Base-by-base conservation (phyloP, 495 filamentous ascomycete genomes). In the Talaromyces trachyspermus region DNA sequence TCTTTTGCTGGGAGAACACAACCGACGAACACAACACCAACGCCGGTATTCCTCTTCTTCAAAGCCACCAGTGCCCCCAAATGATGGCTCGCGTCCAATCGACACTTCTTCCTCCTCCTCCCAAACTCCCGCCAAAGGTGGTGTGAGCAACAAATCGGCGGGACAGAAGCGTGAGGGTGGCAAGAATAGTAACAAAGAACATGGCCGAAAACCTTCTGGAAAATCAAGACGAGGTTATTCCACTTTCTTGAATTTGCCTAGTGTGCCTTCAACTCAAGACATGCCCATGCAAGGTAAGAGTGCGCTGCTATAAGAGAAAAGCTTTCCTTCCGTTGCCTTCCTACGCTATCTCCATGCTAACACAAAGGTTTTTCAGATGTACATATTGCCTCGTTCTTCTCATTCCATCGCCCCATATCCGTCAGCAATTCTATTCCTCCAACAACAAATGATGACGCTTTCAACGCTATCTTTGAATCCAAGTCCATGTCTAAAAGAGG, bases 391-490 rank as follows among this genome's bases (percentile, higher is more conserved):
- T 84, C 84, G 41, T 97, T 98, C 74, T 98, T 96, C 69, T 92
- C 92, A 48, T 85, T 91, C 51, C 89, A 98, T 71, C 80, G 92
- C 43, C 92, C 92, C 4, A 90, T 98, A 54, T 94, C 88, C 46
- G 77, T 95, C 55, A 90, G 86, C 22, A 77, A 81, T 51, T 78
- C 81, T 42, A 77, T 94, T 40, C 91, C 91, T 33, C 79, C 81
- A 30, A 68, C 78, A 10, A 75, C 87, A 32, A 83, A 79, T 35
- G 65, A 79, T 41, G 81, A 84, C 61, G 75, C 81, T 29, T 95
- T 95, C 59, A 81, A 86, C 48, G 71, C 81, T 29, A 88, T 95
- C 54, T 95, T 97, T 61, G 71, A 79, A 22, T 56, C 67, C 17
- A 71, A 64, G 54, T 53, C 61, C 36, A 59, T 75, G 40, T 52